phyloP scores from a whole-genome alignment of 108 stramenopile genomes.

The Nitzschia sp. region DNA sequence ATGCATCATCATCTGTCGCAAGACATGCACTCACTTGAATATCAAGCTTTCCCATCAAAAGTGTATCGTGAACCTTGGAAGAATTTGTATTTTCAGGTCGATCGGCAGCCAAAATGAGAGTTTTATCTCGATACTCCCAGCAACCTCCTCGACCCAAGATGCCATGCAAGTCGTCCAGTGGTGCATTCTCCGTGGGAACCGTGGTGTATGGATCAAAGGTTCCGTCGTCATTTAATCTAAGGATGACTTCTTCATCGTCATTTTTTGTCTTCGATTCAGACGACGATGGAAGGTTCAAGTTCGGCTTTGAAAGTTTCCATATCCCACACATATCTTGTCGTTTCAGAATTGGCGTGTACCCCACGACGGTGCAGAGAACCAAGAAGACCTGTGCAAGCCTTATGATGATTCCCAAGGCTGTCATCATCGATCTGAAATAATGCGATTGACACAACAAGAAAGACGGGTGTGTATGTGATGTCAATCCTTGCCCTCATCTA shows the following conservation, averaged over 20 bases:
- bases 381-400: too few species aligned
- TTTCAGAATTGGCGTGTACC: not conserved
- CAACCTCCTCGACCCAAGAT: slow-evolving; percentile 19
- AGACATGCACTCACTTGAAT: slow-evolving; percentile 10
- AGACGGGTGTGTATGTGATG: too few species aligned
- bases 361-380: too few species aligned
- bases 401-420: too few species aligned
- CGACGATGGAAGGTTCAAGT: not conserved
- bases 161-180: not conserved
- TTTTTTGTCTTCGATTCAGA: not conserved
- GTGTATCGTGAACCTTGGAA: slow-evolving; percentile 19
- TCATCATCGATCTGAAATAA: too few species aligned
- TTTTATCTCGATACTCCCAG: slow-evolving; percentile 18
- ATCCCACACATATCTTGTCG: slow-evolving; percentile 19
- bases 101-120: slow-evolving; percentile 21
- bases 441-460: too few species aligned
- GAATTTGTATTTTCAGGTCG: slow-evolving; percentile 5
- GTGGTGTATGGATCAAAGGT: slow-evolving; percentile 22
- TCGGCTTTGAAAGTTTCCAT: slow-evolving; percentile 1
- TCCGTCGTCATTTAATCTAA: slow-evolving; percentile 24
- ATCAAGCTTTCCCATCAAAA: slow-evolving; percentile 10
- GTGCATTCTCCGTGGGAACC: not conserved
- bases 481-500: too few species aligned
- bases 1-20: not conserved
- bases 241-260: slow-evolving; percentile 3